phyloP scores from a whole-genome alignment of 2,329 filamentous ascomycete species.

The Thyridium curvatum region DNA sequence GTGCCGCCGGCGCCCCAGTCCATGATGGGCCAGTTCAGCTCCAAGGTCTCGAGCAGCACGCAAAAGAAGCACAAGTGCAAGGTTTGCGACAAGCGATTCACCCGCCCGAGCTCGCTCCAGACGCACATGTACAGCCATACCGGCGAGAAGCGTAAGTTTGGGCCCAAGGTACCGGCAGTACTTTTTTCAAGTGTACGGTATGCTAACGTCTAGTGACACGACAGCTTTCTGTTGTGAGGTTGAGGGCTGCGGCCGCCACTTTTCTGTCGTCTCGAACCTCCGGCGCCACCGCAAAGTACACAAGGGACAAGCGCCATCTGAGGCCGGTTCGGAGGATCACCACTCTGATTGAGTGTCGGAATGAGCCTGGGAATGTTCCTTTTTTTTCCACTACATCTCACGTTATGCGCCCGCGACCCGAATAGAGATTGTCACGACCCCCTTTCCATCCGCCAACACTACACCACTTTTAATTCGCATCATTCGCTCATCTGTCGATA shows the following conservation, averaged over 20 bases:
- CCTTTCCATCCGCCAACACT: constrained; percentile 1
- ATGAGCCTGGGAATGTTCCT: no score
- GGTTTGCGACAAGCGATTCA: constrained; percentile 96
- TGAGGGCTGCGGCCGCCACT: constrained; percentile 89
- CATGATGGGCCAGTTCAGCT: constrained; percentile 99
- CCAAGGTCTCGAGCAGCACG: constrained; percentile 89
- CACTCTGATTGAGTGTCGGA: constrained; percentile 52
- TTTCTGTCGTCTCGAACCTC: constrained; percentile 95
- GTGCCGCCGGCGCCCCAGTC: constrained; percentile 82
- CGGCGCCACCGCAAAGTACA: constrained; percentile 95
- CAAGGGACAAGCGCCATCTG: constrained; percentile 64
- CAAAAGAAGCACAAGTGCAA: constrained; percentile 99
- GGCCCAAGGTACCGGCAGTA: background rate
- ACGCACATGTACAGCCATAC: constrained; percentile 99
- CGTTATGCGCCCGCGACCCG: no score
- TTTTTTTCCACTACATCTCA: no score
- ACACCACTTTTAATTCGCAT: constrained; percentile 13
- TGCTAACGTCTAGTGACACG: background rate
- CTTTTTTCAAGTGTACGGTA: background rate
- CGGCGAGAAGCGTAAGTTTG: constrained; percentile 88
- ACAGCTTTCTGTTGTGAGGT: constrained; percentile 90
- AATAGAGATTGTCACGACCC: constrained; percentile 3
- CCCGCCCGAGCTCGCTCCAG: constrained; percentile 84
- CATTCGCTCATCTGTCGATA: constrained; percentile 12
- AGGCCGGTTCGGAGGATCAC: constrained; percentile 57